phyloP scores from a whole-genome alignment of 2,329 filamentous ascomycete species.

The Fusarium poae region DNA sequence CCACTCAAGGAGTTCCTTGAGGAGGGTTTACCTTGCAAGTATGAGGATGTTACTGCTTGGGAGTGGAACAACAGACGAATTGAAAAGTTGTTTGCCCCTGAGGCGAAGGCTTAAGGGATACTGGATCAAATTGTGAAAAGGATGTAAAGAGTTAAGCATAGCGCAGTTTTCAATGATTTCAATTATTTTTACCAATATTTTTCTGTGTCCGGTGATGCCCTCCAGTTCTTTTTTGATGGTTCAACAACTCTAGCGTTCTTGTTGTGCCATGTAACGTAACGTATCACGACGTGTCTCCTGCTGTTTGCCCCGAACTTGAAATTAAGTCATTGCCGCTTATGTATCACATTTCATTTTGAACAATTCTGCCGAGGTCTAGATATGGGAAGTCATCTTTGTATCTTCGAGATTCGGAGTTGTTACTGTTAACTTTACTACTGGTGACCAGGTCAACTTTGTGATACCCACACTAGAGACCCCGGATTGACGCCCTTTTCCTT shows the following conservation, averaged over 20 bases:
- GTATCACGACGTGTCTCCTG: accelerated
- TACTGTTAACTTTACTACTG: no score
- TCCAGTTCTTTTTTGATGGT: background rate
- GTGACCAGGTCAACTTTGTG: background rate
- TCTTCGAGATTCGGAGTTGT: no score
- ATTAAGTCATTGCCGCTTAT: accelerated
- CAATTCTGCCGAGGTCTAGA: background rate
- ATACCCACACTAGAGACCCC: slow-evolving; percentile 5
- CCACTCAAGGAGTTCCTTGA: slow-evolving; percentile 51
- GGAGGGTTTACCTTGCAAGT: slow-evolving; percentile 41
- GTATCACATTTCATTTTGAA: no score
- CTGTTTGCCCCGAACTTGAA: background rate
- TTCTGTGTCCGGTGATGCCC: background rate
- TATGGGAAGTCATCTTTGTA: no score
- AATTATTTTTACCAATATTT: accelerated
- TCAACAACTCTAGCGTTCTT: accelerated
- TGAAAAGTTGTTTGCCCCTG: slow-evolving; percentile 41
- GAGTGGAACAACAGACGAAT: slow-evolving; percentile 51
- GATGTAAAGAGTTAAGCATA: slow-evolving; percentile 15
- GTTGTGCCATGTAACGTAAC: accelerated
- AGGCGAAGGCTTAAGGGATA: background rate
- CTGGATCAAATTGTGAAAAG: background rate
- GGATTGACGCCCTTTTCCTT: slow-evolving; percentile 24
- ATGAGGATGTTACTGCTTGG: slow-evolving; percentile 53
- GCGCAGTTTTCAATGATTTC: background rate